Percentiles rank a stretch among this genome's conserved stretches.
These are phyloP conservation scores for Grosmannia huntii DNA, from an alignment of 2,329 filamentous ascomycete species.

Conservation along the genomic window DNA sequence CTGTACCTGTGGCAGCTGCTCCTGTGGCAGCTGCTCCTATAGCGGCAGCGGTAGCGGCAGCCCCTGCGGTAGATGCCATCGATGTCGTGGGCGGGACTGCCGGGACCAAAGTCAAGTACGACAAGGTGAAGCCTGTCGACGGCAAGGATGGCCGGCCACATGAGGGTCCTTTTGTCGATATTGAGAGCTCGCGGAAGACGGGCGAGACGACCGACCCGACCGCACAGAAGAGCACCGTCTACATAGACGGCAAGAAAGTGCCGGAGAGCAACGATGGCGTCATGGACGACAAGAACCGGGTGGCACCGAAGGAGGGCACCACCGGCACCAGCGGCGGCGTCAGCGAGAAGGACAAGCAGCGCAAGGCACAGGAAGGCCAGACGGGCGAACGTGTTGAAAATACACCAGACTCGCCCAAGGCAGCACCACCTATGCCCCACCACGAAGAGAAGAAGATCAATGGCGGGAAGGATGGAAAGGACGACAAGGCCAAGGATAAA, in stretches of 20 bases:
- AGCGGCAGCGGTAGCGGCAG: neutral
- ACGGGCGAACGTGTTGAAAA: constrained; percentile 56
- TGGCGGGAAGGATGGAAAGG: constrained; percentile 24
- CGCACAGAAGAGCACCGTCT: constrained; percentile 35
- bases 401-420: constrained; percentile 72
- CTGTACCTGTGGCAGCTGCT: constrained; percentile 2
- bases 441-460: constrained; percentile 62
- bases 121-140: constrained; percentile 77
- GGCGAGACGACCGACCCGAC: constrained; percentile 31
- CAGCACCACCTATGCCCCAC: constrained; percentile 68
- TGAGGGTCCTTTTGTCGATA: constrained; percentile 65
- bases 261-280: constrained; percentile 63
- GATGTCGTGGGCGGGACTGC: neutral
- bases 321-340: constrained; percentile 84
- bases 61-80: neutral
- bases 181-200: constrained; percentile 23
- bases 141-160: constrained; percentile 91
- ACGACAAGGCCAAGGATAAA: constrained; percentile 25
- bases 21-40: neutral
- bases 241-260: constrained; percentile 47
- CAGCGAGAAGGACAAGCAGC: constrained; percentile 70
- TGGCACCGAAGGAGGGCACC: constrained; percentile 69
- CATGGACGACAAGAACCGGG: constrained; percentile 78
- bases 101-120: constrained; percentile 21
- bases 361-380: constrained; percentile 52